These are phyloP conservation scores for Cladosporium sp. DNA, from an alignment of 2,329 filamentous ascomycete genomes.

Conservation along the genomic window DNA sequence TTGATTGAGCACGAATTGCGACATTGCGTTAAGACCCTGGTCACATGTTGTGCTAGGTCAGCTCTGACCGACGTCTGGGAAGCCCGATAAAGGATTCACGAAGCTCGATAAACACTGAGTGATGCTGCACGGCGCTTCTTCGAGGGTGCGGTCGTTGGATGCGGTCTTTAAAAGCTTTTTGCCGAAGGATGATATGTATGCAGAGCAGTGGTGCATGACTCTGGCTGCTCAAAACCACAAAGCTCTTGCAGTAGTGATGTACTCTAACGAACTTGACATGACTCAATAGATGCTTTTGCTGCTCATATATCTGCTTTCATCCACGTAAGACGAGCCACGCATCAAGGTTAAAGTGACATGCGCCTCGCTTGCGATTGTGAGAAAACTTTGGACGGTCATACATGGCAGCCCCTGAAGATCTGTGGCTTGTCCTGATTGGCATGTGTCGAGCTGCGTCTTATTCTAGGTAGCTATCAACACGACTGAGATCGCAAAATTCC, in stretches of 20 bases:
- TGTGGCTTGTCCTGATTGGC: not conserved
- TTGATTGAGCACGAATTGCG: no score
- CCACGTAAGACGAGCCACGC: not conserved
- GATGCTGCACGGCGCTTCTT: constrained; percentile 10
- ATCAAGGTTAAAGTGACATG: not conserved
- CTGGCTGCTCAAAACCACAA: no score
- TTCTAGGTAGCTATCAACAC: not conserved
- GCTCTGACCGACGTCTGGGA: no score
- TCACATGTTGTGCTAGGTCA: no score
- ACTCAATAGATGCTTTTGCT: no score
- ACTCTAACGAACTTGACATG: no score
- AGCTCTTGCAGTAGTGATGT: no score
- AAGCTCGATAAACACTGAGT: constrained; percentile 20
- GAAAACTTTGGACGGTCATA: not conserved
- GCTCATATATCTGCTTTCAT: not conserved
- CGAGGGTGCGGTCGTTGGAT: constrained; percentile 16
- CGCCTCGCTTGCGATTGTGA: not conserved
- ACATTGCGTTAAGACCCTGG: no score
- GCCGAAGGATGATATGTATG: not conserved
- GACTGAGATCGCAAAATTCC: not conserved
- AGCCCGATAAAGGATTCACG: no score
- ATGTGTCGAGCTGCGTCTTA: not conserved
- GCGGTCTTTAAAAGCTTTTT: not conserved
- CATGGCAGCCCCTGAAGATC: not conserved
- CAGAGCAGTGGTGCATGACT: not conserved